phyloP scores from a whole-genome alignment of 139 green algal genomes.

The Tetraselmis striata region DNA sequence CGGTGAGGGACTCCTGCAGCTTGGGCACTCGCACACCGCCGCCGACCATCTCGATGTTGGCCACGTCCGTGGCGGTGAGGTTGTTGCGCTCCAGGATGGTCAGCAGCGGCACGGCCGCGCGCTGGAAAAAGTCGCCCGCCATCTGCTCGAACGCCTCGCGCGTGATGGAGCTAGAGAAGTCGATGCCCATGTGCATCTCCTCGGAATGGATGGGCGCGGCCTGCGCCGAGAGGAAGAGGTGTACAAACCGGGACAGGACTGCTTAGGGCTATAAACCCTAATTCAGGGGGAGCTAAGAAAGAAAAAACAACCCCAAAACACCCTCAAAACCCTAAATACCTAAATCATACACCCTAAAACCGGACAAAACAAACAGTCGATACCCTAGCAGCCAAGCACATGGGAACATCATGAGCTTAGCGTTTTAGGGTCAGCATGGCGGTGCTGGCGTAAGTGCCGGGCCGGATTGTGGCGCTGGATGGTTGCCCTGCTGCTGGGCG shows the following conservation, averaged over 20 bases:
- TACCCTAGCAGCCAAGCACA: too few relatives aligned
- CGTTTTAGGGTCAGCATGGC: too few relatives aligned
- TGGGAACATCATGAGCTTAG: too few relatives aligned
- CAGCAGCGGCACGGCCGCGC: slow-evolving; percentile 45
- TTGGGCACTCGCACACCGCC: slow-evolving; percentile 77
- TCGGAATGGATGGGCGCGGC: slow-evolving; percentile 84
- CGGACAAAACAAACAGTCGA: too few relatives aligned
- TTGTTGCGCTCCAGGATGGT: slow-evolving; percentile 65
- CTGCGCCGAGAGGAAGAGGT: background rate
- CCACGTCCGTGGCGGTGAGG: slow-evolving; percentile 57
- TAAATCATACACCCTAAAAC: too few relatives aligned
- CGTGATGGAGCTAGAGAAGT: slow-evolving; percentile 70
- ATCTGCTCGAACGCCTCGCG: slow-evolving; percentile 75
- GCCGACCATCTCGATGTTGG: slow-evolving; percentile 79
- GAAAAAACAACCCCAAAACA: too few relatives aligned
- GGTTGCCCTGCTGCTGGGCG: too few relatives aligned
- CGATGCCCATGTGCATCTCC: slow-evolving; percentile 76
- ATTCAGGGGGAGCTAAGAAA: background rate
- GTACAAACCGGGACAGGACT: too few relatives aligned
- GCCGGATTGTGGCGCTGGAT: too few relatives aligned
- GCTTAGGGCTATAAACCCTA: too few relatives aligned
- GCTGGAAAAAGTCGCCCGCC: slow-evolving; percentile 63
- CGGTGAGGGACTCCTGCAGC: slow-evolving; percentile 61
- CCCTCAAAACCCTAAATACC: too few relatives aligned
- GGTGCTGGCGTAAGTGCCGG: too few relatives aligned